Conservation (phyloP, 495 filamentous ascomycete genomes). For the Platismatia glauca region DNA sequence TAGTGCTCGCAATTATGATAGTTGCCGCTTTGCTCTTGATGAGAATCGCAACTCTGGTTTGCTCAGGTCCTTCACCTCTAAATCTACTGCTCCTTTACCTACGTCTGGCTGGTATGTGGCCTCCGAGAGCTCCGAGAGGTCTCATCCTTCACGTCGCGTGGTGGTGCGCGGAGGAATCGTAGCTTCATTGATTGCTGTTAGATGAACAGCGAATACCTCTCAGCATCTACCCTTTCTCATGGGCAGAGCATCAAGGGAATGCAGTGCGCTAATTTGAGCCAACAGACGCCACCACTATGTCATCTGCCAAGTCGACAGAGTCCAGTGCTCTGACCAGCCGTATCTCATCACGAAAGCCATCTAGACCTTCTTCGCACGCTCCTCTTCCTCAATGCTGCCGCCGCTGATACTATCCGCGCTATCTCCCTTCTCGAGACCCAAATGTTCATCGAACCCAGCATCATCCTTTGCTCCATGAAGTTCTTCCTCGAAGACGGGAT, state of each 20-base stretch:
- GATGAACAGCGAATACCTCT: not conserved
- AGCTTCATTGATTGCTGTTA: slow-evolving; percentile 8
- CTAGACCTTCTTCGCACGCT: slow-evolving; percentile 32
- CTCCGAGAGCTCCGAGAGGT: not conserved
- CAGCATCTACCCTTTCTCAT: not conserved
- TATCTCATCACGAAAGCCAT: slow-evolving; percentile 1
- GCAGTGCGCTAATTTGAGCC: slow-evolving; percentile 2
- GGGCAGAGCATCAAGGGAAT: slow-evolving; percentile 4
- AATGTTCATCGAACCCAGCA: slow-evolving; percentile 32
- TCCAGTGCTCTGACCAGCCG: slow-evolving; percentile 2
- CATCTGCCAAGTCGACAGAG: slow-evolving; percentile 3
- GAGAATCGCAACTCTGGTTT: not conserved
- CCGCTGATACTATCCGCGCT: slow-evolving; percentile 35
- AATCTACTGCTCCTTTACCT: not conserved
- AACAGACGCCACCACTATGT: not conserved
- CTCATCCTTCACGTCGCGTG: not conserved
- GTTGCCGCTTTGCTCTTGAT: not conserved
- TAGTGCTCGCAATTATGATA: not conserved
- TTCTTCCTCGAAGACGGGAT: slow-evolving; percentile 84
- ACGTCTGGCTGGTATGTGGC: not conserved
- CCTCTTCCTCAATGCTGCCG: slow-evolving; percentile 36
- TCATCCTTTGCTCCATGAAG: slow-evolving; percentile 51
- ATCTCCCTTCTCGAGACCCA: slow-evolving; percentile 43
- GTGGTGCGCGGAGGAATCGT: not conserved
- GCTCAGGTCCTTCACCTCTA: not conserved